These are phyloP conservation scores for Verticillium zaregamsianum DNA, from an alignment of 2,329 filamentous ascomycete species.

Conservation along the genomic window DNA sequence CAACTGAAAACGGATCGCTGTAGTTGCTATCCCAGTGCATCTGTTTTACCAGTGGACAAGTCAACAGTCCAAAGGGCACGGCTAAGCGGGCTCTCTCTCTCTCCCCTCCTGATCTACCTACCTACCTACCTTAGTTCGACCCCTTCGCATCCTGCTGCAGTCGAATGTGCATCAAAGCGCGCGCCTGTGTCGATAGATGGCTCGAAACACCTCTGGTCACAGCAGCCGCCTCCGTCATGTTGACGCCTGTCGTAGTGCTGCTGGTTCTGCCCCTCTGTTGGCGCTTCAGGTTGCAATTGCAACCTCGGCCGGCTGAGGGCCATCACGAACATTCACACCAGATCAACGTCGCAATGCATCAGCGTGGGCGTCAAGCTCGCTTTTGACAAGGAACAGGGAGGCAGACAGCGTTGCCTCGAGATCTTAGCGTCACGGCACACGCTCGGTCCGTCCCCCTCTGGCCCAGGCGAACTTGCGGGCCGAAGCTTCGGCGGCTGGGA, in stretches of 20 bases:
- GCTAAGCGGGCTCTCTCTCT: too few species aligned
- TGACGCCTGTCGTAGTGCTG: background rate
- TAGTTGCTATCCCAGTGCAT: too few species aligned
- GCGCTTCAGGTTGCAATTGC: background rate
- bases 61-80: too few species aligned
- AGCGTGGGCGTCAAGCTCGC: background rate
- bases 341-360: background rate
- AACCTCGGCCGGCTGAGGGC: background rate
- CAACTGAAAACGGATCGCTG: too few species aligned
- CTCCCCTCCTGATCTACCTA: background rate
- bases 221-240: background rate
- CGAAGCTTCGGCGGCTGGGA: background rate
- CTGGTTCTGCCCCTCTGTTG: background rate
- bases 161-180: background rate
- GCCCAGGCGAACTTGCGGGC: background rate
- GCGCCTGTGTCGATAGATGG: background rate
- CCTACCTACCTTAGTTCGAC: background rate
- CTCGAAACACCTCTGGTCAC: background rate
- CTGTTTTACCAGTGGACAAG: too few species aligned
- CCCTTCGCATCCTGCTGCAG: too few species aligned
- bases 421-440: background rate
- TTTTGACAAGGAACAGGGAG: background rate
- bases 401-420: background rate
- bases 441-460: background rate
- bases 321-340: background rate